Evolutionary conservation across 2,329 filamentous ascomycete species (phyloP).

Genomic region (Ascochyta koolunga): DNA sequence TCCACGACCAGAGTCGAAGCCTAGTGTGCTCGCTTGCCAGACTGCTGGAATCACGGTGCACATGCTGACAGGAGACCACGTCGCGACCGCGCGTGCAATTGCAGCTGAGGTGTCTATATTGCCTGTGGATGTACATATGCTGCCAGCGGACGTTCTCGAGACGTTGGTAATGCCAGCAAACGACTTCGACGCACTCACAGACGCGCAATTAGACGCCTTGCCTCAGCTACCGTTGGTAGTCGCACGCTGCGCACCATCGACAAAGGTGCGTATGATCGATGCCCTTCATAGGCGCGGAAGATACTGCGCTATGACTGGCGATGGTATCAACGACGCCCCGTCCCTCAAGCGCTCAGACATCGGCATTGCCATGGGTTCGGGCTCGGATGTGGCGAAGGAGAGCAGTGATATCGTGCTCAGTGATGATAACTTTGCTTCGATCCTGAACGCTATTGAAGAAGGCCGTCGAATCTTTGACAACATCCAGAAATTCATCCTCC

Average conservation of each 20-base stretch:
- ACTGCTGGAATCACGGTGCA: slow-evolving; percentile 49
- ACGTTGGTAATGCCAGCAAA: slow-evolving; percentile 41
- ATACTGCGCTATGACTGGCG: slow-evolving; percentile 52
- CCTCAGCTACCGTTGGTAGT: slow-evolving; percentile 50
- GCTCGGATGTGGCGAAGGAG: slow-evolving; percentile 53
- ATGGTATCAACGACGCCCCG: slow-evolving; percentile 54
- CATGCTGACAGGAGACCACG: slow-evolving; percentile 55
- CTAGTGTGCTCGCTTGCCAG: slow-evolving; percentile 43
- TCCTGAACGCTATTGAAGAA: slow-evolving; percentile 53
- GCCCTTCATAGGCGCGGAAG: slow-evolving; percentile 48
- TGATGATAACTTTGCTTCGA: slow-evolving; percentile 54
- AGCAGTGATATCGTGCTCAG: slow-evolving; percentile 53
- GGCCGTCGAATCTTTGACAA: slow-evolving; percentile 54
- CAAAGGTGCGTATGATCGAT: slow-evolving; percentile 53
- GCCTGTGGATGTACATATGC: slow-evolving; percentile 49
- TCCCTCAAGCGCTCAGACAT: slow-evolving; percentile 54
- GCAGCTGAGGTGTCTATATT: slow-evolving; percentile 52
- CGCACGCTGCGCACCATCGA: slow-evolving; percentile 52
- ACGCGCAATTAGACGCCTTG: slow-evolving; percentile 49
- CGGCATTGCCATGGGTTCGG: slow-evolving; percentile 54
- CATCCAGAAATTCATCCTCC: slow-evolving; percentile 50
- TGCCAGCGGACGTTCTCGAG: slow-evolving; percentile 26
- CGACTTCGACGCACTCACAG: slow-evolving; percentile 50
- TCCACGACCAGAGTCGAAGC: slow-evolving; percentile 78
- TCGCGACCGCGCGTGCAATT: slow-evolving; percentile 53